Percentiles rank a stretch among this genome's conserved stretches.
Conservation (phyloP, 2,329 filamentous ascomycete species). For the Alternaria alternata region DNA sequence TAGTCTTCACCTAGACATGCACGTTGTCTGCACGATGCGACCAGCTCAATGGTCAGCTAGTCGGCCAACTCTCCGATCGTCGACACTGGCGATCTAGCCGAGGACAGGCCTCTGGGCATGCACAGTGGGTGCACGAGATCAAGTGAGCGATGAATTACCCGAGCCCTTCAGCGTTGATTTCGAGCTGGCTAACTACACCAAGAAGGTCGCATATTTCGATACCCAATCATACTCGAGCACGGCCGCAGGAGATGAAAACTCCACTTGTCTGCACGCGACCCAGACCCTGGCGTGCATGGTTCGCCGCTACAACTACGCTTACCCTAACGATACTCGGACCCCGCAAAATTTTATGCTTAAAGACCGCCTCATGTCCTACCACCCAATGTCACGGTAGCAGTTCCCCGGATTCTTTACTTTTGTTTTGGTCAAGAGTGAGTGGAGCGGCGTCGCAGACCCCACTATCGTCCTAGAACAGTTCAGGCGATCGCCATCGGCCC, state of each 20-base stretch:
- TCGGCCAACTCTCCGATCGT: slow-evolving; percentile 11
- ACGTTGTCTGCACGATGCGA: neutral
- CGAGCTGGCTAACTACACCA: slow-evolving; percentile 12
- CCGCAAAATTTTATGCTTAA: slow-evolving; percentile 38
- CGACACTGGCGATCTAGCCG: slow-evolving; percentile 7
- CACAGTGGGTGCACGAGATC: slow-evolving; percentile 8
- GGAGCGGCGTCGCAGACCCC: slow-evolving; percentile 11
- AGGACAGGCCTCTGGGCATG: slow-evolving; percentile 5
- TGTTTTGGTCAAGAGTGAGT: slow-evolving; percentile 4
- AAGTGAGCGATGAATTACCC: slow-evolving; percentile 1
- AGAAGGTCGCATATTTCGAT: slow-evolving; percentile 20
- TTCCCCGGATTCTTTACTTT: slow-evolving; percentile 24
- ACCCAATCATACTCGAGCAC: slow-evolving; percentile 21
- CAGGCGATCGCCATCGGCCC: slow-evolving; percentile 9
- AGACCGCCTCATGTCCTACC: slow-evolving; percentile 25
- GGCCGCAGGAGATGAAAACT: slow-evolving; percentile 18
- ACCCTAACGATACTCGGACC: slow-evolving; percentile 17
- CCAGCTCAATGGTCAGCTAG: slow-evolving; percentile 1
- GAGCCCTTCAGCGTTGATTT: neutral
- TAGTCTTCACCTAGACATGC: neutral
- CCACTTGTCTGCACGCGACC: slow-evolving; percentile 31
- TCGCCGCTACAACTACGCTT: slow-evolving; percentile 17
- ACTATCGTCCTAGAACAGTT: slow-evolving; percentile 6
- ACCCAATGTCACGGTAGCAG: slow-evolving; percentile 20
- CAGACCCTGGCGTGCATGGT: slow-evolving; percentile 24